These are phyloP conservation scores for Yamadazyma oceani DNA, from an alignment of 1,139 yeast species.

Conservation along the genomic window DNA sequence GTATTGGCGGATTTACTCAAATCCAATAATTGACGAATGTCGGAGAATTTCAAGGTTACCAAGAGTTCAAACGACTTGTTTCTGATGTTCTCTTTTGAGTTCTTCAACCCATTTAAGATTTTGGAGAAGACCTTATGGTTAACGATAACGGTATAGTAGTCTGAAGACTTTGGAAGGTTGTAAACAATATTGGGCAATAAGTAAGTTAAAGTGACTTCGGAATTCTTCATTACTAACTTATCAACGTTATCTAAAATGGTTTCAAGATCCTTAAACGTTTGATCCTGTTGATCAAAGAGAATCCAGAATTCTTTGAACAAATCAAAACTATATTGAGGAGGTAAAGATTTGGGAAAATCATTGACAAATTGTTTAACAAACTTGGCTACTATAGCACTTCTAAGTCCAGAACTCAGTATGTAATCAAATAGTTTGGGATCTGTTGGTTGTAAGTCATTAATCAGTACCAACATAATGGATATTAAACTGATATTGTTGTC, in stretches of 20 bases:
- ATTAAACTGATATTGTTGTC: constrained; percentile 19
- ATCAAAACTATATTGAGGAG: constrained; percentile 11
- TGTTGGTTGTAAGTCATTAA: constrained; percentile 37
- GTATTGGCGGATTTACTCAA: constrained; percentile 56
- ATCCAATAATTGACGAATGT: constrained; percentile 48
- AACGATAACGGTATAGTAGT: constrained; percentile 15
- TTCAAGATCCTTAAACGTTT: constrained; percentile 41
- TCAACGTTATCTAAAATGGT: constrained; percentile 56
- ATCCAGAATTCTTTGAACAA: constrained; percentile 10
- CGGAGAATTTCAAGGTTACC: constrained; percentile 19
- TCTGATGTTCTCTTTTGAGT: constrained; percentile 68
- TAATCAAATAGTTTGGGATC: constrained; percentile 38
- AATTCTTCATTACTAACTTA: constrained; percentile 76
- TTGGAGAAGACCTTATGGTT: constrained; percentile 56
- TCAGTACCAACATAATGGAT: constrained; percentile 42
- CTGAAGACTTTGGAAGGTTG: background rate
- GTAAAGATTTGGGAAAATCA: constrained; percentile 10
- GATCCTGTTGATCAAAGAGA: constrained; percentile 10
- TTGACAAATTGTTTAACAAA: constrained; percentile 9
- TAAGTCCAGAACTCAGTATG: constrained; percentile 18
- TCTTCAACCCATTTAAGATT: constrained; percentile 64
- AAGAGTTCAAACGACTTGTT: constrained; percentile 50
- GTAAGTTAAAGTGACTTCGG: constrained; percentile 64
- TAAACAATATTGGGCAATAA: constrained; percentile 51
- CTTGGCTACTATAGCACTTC: constrained; percentile 11